Evolutionary conservation across 352 stramenopile species (phyloP).

Genomic region (Phytophthora citrophthora): DNA sequence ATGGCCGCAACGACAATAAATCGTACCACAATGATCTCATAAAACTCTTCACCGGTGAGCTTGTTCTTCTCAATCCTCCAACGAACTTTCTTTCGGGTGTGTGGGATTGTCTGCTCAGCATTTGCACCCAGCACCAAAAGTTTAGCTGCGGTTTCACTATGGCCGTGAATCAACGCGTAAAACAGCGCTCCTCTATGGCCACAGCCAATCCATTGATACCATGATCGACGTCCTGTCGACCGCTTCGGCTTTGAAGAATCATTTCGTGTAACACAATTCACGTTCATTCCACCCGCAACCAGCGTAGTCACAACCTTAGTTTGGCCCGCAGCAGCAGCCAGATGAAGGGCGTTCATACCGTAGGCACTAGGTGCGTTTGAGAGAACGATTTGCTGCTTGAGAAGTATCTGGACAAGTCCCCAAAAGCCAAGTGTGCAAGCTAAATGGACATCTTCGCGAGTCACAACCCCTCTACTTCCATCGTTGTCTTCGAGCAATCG

Average conservation of each 20-base stretch:
- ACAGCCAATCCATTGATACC: constrained; percentile 31
- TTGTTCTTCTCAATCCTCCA: constrained; percentile 1
- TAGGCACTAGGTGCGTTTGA: constrained; percentile 41
- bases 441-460: constrained; percentile 51
- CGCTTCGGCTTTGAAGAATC: constrained; percentile 14
- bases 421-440: constrained; percentile 58
- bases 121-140: constrained; percentile 61
- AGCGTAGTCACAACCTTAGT: constrained; percentile 49
- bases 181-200: constrained; percentile 44
- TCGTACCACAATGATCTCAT: constrained; percentile 21
- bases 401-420: constrained; percentile 46
- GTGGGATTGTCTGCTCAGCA: constrained; percentile 52
- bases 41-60: not conserved
- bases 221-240: not conserved
- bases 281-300: constrained; percentile 58
- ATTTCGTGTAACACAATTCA: constrained; percentile 43
- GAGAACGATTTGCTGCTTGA: constrained; percentile 59
- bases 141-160: constrained; percentile 59
- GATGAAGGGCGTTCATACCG: constrained; percentile 57
- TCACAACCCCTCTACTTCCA: constrained; percentile 54
- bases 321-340: constrained; percentile 55
- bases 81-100: constrained; percentile 24
- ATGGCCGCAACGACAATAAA: constrained; percentile 39
- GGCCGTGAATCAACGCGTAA: constrained; percentile 61
- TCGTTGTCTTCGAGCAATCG: constrained; percentile 40